Conservation (phyloP, 2,329 filamentous ascomycete genomes). For the Lecanicillium sp. region DNA sequence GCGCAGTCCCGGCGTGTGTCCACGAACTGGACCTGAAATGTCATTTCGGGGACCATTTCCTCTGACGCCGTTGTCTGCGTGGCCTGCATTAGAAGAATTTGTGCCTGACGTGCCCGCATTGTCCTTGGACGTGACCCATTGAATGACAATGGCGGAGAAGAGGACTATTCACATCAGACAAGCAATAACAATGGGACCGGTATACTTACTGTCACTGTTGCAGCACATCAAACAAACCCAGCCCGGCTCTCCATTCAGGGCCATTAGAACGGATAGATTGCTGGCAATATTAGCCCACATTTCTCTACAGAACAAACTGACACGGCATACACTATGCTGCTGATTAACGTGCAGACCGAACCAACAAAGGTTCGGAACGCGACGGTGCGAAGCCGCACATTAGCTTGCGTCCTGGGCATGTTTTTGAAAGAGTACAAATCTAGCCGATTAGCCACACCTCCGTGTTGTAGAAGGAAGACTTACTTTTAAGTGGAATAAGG, state of each 20-base stretch:
- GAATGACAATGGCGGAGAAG: constrained; percentile 53
- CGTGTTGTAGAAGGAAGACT: constrained; percentile 11
- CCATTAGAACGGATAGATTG: constrained; percentile 52
- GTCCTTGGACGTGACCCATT: constrained; percentile 49
- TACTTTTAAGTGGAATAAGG: constrained; percentile 50
- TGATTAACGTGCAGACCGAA: constrained; percentile 46
- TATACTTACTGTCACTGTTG: constrained; percentile 49
- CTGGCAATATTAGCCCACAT: constrained; percentile 21
- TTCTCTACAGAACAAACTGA: neutral
- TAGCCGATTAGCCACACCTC: constrained; percentile 16
- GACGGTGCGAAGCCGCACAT: constrained; percentile 38
- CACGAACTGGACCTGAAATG: neutral
- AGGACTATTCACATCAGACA: constrained; percentile 33
- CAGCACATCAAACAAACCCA: constrained; percentile 62
- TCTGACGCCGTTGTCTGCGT: constrained; percentile 5
- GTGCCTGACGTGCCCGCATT: constrained; percentile 26
- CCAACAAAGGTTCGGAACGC: constrained; percentile 54
- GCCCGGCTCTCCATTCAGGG: constrained; percentile 51
- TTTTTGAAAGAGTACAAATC: constrained; percentile 48
- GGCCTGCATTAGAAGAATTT: constrained; percentile 8
- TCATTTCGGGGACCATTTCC: neutral
- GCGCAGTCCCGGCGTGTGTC: constrained; percentile 1
- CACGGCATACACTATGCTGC: constrained; percentile 45
- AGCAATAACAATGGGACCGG: neutral
- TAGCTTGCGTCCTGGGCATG: constrained; percentile 31